A percentile compares a stretch with the other conserved stretches of the same genome.
These are phyloP conservation scores for Wickerhamiella sorbophila DNA, from an alignment of 805 yeast genomes.

Conservation along the genomic window DNA sequence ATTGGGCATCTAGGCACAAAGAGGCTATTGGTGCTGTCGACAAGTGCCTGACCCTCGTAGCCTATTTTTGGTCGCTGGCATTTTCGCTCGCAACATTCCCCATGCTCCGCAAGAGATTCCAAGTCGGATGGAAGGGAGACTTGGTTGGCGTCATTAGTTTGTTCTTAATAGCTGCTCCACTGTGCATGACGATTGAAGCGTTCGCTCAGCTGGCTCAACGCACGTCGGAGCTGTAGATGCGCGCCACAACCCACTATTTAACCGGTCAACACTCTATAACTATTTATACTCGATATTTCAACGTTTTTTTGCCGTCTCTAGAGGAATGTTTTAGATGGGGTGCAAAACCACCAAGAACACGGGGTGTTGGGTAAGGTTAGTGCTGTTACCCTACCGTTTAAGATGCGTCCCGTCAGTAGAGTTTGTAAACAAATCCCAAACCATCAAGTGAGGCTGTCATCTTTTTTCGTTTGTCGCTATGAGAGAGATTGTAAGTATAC, in stretches of 20 bases:
- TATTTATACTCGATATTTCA: too few relatives aligned
- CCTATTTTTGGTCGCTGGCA: not conserved
- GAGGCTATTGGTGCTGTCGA: not conserved
- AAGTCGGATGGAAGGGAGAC: not conserved
- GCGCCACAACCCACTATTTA: too few relatives aligned
- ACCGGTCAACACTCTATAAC: too few relatives aligned
- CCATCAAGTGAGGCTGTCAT: not conserved
- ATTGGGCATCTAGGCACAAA: not conserved
- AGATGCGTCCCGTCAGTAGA: too few relatives aligned
- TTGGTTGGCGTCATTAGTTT: not conserved
- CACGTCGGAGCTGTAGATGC: not conserved
- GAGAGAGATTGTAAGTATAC: constrained; percentile 21
- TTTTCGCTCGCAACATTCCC: not conserved
- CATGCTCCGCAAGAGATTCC: not conserved
- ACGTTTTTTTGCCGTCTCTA: too few relatives aligned
- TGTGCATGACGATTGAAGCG: not conserved
- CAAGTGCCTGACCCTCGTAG: not conserved
- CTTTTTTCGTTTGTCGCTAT: constrained; percentile 4
- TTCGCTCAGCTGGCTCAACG: not conserved
- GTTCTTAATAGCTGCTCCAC: not conserved
- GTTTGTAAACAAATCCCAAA: not conserved
- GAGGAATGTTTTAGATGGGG: too few relatives aligned
- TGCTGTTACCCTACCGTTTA: too few relatives aligned
- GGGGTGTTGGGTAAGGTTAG: too few relatives aligned
- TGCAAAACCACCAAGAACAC: too few relatives aligned